A percentile compares a stretch with the other conserved stretches of the same genome.
These are phyloP conservation scores for Agrostemma githago DNA, from an alignment of 148 eudicot species.

Conservation along the genomic window DNA sequence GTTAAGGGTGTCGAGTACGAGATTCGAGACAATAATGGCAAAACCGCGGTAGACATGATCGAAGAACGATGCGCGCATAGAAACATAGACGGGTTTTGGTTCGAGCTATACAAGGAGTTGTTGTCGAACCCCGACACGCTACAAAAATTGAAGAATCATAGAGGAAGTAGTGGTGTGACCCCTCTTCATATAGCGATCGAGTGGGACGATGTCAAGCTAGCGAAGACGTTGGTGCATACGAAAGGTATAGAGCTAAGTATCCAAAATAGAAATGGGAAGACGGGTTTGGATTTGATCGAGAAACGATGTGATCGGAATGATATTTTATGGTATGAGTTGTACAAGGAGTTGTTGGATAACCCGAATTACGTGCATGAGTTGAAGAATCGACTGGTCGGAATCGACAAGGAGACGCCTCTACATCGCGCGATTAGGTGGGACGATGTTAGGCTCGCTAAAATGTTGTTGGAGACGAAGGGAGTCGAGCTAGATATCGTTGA, in stretches of 20 bases:
- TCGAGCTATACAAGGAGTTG: slow-evolving; percentile 2
- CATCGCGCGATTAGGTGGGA: slow-evolving; percentile 11
- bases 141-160: slow-evolving; percentile 1
- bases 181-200: slow-evolving; percentile 10
- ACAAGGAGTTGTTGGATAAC: slow-evolving; percentile 8
- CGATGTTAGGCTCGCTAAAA: slow-evolving; percentile 7
- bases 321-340: slow-evolving; percentile 1
- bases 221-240: slow-evolving; percentile 2
- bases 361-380: slow-evolving; percentile 8
- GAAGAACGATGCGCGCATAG: not conserved
- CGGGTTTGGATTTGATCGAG: slow-evolving; percentile 12
- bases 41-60: slow-evolving; percentile 7
- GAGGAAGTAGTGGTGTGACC: slow-evolving; percentile 11
- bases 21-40: slow-evolving; percentile 1
- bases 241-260: slow-evolving; percentile 11
- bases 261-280: not conserved
- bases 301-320: not conserved
- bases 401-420: slow-evolving; percentile 6
- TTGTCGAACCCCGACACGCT: slow-evolving; percentile 2
- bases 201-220: slow-evolving; percentile 14
- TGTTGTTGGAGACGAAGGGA: slow-evolving; percentile 14
- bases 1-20: not conserved
- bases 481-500: slow-evolving; percentile 8
- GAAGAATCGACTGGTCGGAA: slow-evolving; percentile 6
- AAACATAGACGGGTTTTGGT: slow-evolving; percentile 1